Base-by-base conservation (phyloP, 805 yeast genomes). In the Saturnispora silvae region DNA sequence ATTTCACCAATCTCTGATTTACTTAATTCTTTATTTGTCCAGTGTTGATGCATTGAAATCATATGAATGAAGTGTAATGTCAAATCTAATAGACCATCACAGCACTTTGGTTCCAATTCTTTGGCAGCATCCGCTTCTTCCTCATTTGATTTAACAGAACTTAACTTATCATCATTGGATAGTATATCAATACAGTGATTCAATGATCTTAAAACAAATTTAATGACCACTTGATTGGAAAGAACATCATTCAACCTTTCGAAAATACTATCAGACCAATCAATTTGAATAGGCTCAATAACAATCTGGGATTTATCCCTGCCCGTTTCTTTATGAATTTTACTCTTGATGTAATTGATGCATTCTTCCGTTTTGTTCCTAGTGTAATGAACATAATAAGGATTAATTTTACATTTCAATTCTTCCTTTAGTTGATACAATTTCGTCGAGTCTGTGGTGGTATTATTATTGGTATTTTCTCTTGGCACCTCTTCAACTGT, bases 361-460 rank as follows among this genome's bases (percentile, higher is more conserved):
- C 94, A 89, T 42, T 85, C 96, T 38, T 85, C 96, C 38, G 89
- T 71, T 37, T 75, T 77, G 47, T 85, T 85, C 0, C 89, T 61
- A 0, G 81, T 64, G 48, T 80, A 81, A 47, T 85, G 86, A 41
- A 82, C 67, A 52, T 79, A 89, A 50, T 74, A 87, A 0, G 96
- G 95, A 53, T 89, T 92, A 30, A 87, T 70, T 20, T 67, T 60
- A 2, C 61, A 63, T 38, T 59, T 65, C 20, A 61, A 59, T 34
- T 74, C 67, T 3, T 70, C 66, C 50, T 81, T 85, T 42, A 92
- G 64, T 20, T 74, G 63, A 56, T 81, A 89, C 19, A 70, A 53
- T 2, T 52, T 95, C 9, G 28, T 19, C 6, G 26, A 20, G 8
- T 42, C 37, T 3, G 31, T 19, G 2, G 20, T 28, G 11, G 30